Percentiles rank a stretch among this genome's conserved stretches.
Evolutionary conservation across 257 asterid species (phyloP).

Genomic region (Przewalskia tangutica): DNA sequence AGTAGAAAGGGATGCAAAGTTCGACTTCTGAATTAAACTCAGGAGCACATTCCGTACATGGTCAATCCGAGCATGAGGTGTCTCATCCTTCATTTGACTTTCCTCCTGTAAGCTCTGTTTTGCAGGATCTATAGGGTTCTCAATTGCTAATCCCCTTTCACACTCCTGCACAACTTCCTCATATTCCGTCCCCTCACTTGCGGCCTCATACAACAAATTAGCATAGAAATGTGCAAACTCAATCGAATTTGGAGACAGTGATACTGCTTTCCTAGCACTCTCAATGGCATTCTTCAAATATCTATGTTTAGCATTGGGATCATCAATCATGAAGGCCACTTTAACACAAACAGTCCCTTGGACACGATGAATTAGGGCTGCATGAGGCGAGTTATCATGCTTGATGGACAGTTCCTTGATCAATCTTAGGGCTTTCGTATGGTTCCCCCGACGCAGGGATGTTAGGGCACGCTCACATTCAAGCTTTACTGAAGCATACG

Average conservation of each 20-base stretch:
- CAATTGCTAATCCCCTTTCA: constrained; percentile 67
- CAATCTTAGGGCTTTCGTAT: constrained; percentile 58
- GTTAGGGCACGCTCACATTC: constrained; percentile 70
- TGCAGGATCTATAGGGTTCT: constrained; percentile 82
- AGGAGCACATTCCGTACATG: constrained; percentile 56
- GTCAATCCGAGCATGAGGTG: constrained; percentile 44
- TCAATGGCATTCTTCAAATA: constrained; percentile 62
- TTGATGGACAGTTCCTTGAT: constrained; percentile 66
- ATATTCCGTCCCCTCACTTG: constrained; percentile 58
- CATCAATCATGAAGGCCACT: constrained; percentile 53
- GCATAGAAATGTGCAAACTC: constrained; percentile 81
- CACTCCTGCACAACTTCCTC: constrained; percentile 79
- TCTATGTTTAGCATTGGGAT: constrained; percentile 47
- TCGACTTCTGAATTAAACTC: constrained; percentile 65
- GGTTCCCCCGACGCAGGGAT: constrained; percentile 58
- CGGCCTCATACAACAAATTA: constrained; percentile 56
- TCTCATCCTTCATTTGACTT: constrained; percentile 50
- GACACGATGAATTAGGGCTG: constrained; percentile 53
- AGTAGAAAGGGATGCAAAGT: constrained; percentile 59
- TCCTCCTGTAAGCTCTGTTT: constrained; percentile 76
- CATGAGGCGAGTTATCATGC: constrained; percentile 40
- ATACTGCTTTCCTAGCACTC: constrained; percentile 53
- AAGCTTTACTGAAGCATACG: constrained; percentile 29
- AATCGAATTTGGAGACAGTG: constrained; percentile 51
- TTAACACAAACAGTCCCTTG: constrained; percentile 64